phyloP scores from a whole-genome alignment of 371 early-diverging fungal genomes.

The Circinella umbellata region DNA sequence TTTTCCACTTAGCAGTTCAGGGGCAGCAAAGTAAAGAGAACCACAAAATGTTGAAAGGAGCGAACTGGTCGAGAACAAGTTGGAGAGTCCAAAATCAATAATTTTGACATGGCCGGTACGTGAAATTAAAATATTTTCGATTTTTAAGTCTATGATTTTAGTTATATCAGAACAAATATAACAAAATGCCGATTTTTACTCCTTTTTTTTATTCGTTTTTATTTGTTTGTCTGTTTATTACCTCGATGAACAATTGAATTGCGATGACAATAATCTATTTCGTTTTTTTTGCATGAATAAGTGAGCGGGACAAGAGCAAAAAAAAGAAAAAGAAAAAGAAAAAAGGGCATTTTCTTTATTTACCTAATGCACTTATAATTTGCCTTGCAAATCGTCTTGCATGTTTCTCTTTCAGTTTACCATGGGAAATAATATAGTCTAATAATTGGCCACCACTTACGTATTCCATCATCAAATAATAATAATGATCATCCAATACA shows the following conservation, averaged over 20 bases:
- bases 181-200: background rate
- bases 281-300: background rate
- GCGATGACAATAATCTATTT: constrained; percentile 86
- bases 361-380: constrained; percentile 86
- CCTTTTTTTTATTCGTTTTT: background rate
- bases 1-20: constrained; percentile 88
- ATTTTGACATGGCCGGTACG: constrained; percentile 67
- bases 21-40: constrained; percentile 95
- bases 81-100: constrained; percentile 95
- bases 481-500: constrained; percentile 72
- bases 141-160: constrained; percentile 57
- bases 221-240: constrained; percentile 8
- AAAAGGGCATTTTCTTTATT: background rate
- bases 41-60: constrained; percentile 93
- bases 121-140: constrained; percentile 24
- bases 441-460: constrained; percentile 88
- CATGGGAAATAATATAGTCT: constrained; percentile 89
- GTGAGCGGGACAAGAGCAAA: too few species aligned
- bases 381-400: constrained; percentile 92
- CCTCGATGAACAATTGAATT: constrained; percentile 93
- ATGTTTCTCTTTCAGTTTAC: constrained; percentile 84
- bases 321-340: too few species aligned
- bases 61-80: constrained; percentile 80
- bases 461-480: constrained; percentile 93
- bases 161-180: background rate